Percentiles rank a stretch among this genome's conserved stretches.
These are phyloP conservation scores for Coprinopsis strossmayeri DNA, from an alignment of 768 basidiomycete genomes.

Conservation along the genomic window DNA sequence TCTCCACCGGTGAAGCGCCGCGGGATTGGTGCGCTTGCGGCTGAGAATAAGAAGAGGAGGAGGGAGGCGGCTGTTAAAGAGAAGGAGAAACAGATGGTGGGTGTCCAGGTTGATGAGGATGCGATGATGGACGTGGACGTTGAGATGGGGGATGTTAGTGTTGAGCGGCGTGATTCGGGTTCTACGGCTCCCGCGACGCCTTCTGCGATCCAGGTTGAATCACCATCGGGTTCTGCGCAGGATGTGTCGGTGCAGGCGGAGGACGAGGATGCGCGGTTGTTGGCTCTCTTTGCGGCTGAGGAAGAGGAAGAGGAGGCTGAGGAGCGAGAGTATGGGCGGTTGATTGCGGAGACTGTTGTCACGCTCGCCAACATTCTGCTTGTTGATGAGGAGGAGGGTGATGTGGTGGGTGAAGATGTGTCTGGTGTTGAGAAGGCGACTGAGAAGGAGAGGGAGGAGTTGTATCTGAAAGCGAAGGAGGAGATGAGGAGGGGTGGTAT, in stretches of 20 bases:
- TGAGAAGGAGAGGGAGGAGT: slow-evolving; percentile 9
- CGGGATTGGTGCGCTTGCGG: not conserved
- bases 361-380: slow-evolving; percentile 5
- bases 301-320: slow-evolving; percentile 13
- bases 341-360: slow-evolving; percentile 7
- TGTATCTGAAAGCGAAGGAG: slow-evolving; percentile 8
- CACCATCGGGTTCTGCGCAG: not conserved
- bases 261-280: slow-evolving; percentile 9
- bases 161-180: not conserved
- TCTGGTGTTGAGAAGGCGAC: not conserved
- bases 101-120: too few relatives aligned
- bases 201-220: not conserved
- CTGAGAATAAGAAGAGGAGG: slow-evolving; percentile 3
- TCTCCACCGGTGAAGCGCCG: not conserved
- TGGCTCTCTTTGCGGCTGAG: slow-evolving; percentile 8
- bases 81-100: not conserved
- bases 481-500: slow-evolving; percentile 2
- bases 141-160: slow-evolving; percentile 2
- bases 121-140: not conserved
- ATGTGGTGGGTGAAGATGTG: not conserved
- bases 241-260: not conserved
- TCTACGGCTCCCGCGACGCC: not conserved
- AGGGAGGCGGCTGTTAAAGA: not conserved
- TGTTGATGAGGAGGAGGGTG: slow-evolving; percentile 7
- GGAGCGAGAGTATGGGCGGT: slow-evolving; percentile 6